phyloP scores from a whole-genome alignment of 495 filamentous ascomycete species.

The Astrothelium subdiscretum region DNA sequence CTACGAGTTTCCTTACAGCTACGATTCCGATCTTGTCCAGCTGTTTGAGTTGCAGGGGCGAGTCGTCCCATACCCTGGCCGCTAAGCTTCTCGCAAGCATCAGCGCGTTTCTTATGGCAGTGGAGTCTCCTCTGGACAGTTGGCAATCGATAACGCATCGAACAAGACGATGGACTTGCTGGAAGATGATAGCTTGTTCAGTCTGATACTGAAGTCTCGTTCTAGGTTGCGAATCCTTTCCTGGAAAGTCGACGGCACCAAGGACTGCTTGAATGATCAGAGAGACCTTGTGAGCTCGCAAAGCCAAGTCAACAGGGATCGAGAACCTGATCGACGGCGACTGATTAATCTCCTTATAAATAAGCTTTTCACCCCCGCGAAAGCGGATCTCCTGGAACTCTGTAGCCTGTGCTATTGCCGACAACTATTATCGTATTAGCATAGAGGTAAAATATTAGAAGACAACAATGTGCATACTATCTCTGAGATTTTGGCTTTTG shows the following conservation, averaged over 20 bases:
- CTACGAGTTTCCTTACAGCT: conserved; percentile 63
- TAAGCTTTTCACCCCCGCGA: conserved; percentile 56
- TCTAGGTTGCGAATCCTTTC: conserved; percentile 47
- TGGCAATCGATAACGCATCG: conserved; percentile 83
- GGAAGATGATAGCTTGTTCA: conserved; percentile 64
- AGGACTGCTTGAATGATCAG: conserved; percentile 75
- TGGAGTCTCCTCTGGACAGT: conserved; percentile 52
- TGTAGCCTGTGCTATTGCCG: conserved; percentile 53
- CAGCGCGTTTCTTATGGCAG: conserved; percentile 56
- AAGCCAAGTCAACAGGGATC: conserved; percentile 63
- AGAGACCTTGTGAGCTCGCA: conserved; percentile 73
- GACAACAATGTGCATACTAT: conserved; percentile 45
- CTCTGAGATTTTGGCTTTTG: conserved; percentile 49
- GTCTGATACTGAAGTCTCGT: conserved; percentile 49
- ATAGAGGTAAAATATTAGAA: not conserved
- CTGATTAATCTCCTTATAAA: conserved; percentile 78
- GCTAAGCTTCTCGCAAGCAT: conserved; percentile 68
- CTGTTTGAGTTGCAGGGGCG: conserved; percentile 75
- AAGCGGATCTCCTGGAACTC: conserved; percentile 73
- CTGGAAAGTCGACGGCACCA: conserved; percentile 60
- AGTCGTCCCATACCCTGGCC: conserved; percentile 78
- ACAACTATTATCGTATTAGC: conserved; percentile 36
- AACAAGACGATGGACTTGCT: conserved; percentile 60
- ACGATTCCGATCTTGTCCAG: conserved; percentile 72
- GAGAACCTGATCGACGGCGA: conserved; percentile 60